Percentiles rank a stretch among this genome's conserved stretches.
Conservation (phyloP, 2,329 filamentous ascomycete genomes). For the Bipolaris gigantea region DNA sequence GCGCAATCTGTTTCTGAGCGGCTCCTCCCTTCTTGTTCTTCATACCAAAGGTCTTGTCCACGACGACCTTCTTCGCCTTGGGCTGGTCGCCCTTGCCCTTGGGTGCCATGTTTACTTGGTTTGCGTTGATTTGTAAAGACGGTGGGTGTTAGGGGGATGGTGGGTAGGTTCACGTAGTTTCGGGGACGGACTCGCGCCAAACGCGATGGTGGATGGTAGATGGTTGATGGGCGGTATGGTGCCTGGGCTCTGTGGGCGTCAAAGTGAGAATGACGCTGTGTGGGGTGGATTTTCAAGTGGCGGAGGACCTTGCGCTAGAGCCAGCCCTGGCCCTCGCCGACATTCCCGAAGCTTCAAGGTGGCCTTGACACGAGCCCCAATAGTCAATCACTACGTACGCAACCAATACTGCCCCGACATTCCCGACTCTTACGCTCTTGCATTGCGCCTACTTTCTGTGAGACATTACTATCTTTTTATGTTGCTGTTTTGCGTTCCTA, state of each 20-base stretch:
- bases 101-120: slow-evolving; percentile 65
- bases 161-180: not conserved
- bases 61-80: slow-evolving; percentile 65
- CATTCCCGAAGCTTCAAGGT: slow-evolving; percentile 30
- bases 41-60: slow-evolving; percentile 99
- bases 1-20: slow-evolving; percentile 87
- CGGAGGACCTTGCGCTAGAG: slow-evolving; percentile 19
- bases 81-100: slow-evolving; percentile 57
- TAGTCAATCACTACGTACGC: slow-evolving; percentile 9
- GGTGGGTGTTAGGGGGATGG: not conserved
- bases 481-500: slow-evolving; percentile 9
- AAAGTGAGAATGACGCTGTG: slow-evolving; percentile 45
- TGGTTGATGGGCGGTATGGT: slow-evolving; percentile 19
- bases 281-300: slow-evolving; percentile 31
- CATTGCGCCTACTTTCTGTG: slow-evolving; percentile 6
- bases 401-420: slow-evolving; percentile 7
- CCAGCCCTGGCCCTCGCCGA: slow-evolving; percentile 17
- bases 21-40: slow-evolving; percentile 98
- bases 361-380: slow-evolving; percentile 22
- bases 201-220: slow-evolving; percentile 21
- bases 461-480: not conserved
- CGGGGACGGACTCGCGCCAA: slow-evolving; percentile 3
- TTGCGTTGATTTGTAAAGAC: slow-evolving; percentile 13
- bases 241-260: slow-evolving; percentile 25
- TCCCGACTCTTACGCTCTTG: slow-evolving; percentile 3